A percentile compares a stretch with the other conserved stretches of the same genome.
Evolutionary conservation across 164 flowering plant species (phyloP).

Genomic region (Litsea cubeba): DNA sequence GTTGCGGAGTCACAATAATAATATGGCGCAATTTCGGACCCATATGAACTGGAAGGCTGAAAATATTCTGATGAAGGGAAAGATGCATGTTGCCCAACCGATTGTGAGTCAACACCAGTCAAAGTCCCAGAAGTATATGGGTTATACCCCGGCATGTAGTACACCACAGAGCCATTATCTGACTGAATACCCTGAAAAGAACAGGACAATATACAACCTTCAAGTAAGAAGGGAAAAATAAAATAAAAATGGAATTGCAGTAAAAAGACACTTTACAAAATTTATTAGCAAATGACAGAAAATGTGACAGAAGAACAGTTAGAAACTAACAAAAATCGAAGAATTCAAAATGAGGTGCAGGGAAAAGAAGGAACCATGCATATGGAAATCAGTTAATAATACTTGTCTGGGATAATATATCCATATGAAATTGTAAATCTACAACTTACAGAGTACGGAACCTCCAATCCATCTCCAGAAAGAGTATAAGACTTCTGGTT

Average conservation of each 20-base stretch:
- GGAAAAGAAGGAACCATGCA: too few relatives aligned
- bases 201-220: not conserved
- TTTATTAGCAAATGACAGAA: too few relatives aligned
- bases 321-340: not conserved
- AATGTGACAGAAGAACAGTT: not conserved
- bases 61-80: not conserved
- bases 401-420: too few relatives aligned
- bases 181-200: slow-evolving; percentile 37
- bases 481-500: slow-evolving; percentile 5
- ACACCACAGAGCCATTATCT: slow-evolving; percentile 28
- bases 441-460: slow-evolving; percentile 19
- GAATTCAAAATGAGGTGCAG: not conserved
- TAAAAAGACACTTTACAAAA: too few relatives aligned
- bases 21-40: slow-evolving; percentile 27
- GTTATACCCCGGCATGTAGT: slow-evolving; percentile 30
- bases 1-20: slow-evolving; percentile 27
- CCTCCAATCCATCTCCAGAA: slow-evolving; percentile 12
- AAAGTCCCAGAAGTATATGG: slow-evolving; percentile 30
- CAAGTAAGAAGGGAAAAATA: not conserved
- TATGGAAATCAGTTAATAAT: too few relatives aligned
- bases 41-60: slow-evolving; percentile 21
- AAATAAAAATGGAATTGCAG: not conserved
- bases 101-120: slow-evolving; percentile 36
- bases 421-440: not conserved
- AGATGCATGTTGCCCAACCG: slow-evolving; percentile 18